phyloP scores from a whole-genome alignment of 345 rosid genomes.

The Heritiera fomes region DNA sequence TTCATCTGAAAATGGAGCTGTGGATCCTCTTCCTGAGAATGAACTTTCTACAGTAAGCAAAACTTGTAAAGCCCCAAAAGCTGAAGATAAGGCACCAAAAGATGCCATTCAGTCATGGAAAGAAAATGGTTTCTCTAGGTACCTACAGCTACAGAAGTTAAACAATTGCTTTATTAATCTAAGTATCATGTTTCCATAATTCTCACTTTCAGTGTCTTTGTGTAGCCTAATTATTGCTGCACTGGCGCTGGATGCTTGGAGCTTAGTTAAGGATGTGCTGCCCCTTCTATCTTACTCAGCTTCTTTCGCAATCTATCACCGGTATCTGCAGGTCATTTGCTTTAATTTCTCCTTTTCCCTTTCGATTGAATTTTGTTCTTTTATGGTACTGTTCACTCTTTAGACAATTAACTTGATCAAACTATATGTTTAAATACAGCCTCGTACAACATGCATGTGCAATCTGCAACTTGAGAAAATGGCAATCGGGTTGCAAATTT shows the following conservation, averaged over 20 bases:
- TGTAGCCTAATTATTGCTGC: constrained; percentile 89
- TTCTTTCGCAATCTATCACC: constrained; percentile 90
- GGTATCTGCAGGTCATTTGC: constrained; percentile 23
- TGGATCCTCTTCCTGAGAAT: constrained; percentile 30
- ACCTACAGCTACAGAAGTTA: constrained; percentile 19
- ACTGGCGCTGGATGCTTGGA: constrained; percentile 81
- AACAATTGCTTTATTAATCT: constrained; percentile 9
- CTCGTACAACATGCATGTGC: constrained; percentile 66
- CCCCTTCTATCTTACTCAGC: constrained; percentile 83
- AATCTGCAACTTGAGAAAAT: constrained; percentile 70
- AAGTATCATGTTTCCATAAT: too few species aligned
- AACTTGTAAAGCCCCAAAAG: constrained; percentile 56
- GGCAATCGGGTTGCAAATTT: constrained; percentile 83
- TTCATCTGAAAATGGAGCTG: constrained; percentile 41
- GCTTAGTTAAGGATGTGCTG: constrained; percentile 57
- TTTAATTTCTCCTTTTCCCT: too few species aligned
- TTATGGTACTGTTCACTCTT: too few species aligned
- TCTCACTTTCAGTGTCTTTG: constrained; percentile 18
- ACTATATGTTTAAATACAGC: too few species aligned
- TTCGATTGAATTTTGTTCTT: too few species aligned
- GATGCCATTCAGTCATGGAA: constrained; percentile 66
- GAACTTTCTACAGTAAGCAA: constrained; percentile 31
- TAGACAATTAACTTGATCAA: too few species aligned
- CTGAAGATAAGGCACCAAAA: constrained; percentile 69
- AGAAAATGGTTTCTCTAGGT: constrained; percentile 91